These are phyloP conservation scores for Epichloe gansuensis DNA, from an alignment of 2,329 filamentous ascomycete genomes.

Conservation along the genomic window DNA sequence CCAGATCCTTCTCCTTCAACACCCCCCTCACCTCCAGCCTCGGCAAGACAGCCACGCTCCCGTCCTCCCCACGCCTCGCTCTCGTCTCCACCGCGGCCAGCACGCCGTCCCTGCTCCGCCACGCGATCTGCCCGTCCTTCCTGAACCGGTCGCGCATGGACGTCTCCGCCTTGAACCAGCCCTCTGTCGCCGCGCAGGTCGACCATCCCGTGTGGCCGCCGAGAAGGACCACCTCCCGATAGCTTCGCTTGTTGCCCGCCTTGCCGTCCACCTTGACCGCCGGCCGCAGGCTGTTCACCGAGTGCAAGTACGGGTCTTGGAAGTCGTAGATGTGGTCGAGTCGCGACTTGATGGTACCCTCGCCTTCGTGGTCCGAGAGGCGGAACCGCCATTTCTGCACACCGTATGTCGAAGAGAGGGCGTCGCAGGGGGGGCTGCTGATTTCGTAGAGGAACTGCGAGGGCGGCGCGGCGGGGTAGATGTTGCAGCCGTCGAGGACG, in stretches of 20 bases:
- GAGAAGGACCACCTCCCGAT: constrained; percentile 10
- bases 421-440: constrained; percentile 12
- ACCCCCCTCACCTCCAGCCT: constrained; percentile 11
- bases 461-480: constrained; percentile 11
- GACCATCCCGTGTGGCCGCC: constrained; percentile 9
- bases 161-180: constrained; percentile 12
- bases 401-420: constrained; percentile 9
- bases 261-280: constrained; percentile 12
- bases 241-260: constrained; percentile 11
- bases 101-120: constrained; percentile 12
- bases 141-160: constrained; percentile 11
- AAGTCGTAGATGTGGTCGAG: constrained; percentile 20
- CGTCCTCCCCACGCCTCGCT: constrained; percentile 10
- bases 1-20: constrained; percentile 14
- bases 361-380: constrained; percentile 6
- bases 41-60: constrained; percentile 9
- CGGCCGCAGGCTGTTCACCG: neutral
- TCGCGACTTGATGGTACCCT: constrained; percentile 9
- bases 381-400: constrained; percentile 17
- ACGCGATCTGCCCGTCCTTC: constrained; percentile 12
- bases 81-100: constrained; percentile 15
- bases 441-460: constrained; percentile 13
- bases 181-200: constrained; percentile 11
- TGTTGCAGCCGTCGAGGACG: constrained; percentile 11
- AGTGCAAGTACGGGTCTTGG: neutral